Evolutionary conservation across 352 stramenopile species (phyloP).

Genomic region (Phytophthora chlamydospora): DNA sequence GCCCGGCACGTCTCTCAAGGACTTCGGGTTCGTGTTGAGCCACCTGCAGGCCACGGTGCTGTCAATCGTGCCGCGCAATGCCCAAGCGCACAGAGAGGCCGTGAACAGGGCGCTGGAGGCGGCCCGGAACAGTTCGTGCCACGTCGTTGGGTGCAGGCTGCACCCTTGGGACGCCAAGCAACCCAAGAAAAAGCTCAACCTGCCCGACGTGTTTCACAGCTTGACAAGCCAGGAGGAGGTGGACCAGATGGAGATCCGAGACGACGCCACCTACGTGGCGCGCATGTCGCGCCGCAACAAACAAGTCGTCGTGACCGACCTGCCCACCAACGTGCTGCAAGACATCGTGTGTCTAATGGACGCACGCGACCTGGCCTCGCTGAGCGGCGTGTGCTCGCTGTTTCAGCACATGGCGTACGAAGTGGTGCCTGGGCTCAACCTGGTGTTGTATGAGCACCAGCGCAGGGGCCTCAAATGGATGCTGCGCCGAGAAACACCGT

Average conservation of each 20-base stretch:
- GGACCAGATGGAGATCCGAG: slow-evolving; percentile 71
- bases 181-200: slow-evolving; percentile 40
- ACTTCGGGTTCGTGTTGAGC: slow-evolving; percentile 64
- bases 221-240: slow-evolving; percentile 65
- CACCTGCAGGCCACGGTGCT: slow-evolving; percentile 62
- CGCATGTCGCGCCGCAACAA: slow-evolving; percentile 47
- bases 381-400: slow-evolving; percentile 70
- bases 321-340: slow-evolving; percentile 66
- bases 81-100: slow-evolving; percentile 17
- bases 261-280: slow-evolving; percentile 63
- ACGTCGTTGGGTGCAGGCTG: slow-evolving; percentile 70
- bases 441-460: slow-evolving; percentile 81
- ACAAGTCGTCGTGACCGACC: slow-evolving; percentile 63
- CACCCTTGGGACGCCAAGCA: slow-evolving; percentile 34
- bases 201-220: slow-evolving; percentile 75
- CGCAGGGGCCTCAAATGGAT: slow-evolving; percentile 81
- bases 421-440: slow-evolving; percentile 75
- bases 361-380: slow-evolving; percentile 58
- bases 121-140: slow-evolving; percentile 55
- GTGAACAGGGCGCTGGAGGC: slow-evolving; percentile 29
- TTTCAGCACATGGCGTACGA: slow-evolving; percentile 87
- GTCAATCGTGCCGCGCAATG: slow-evolving; percentile 34
- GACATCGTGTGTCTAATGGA: slow-evolving; percentile 65
- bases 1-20: slow-evolving; percentile 39
- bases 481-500: slow-evolving; percentile 66